phyloP scores from a whole-genome alignment of 805 yeast genomes.

The Yarrowia phangngaensis region DNA sequence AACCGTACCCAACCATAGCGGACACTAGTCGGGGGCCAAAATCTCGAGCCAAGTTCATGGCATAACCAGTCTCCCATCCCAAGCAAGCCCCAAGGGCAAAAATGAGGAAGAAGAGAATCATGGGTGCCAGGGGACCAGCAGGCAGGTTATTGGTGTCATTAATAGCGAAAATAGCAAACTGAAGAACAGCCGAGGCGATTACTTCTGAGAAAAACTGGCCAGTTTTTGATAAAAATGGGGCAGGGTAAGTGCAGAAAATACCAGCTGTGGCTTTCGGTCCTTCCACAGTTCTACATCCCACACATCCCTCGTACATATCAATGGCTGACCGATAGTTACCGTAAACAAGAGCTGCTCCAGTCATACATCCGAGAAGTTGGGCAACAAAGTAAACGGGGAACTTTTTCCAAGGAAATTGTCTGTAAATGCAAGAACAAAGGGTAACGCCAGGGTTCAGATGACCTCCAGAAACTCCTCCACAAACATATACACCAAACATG shows the following conservation, averaged over 20 bases:
- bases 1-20: constrained; percentile 47
- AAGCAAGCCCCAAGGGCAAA: constrained; percentile 47
- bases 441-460: constrained; percentile 56
- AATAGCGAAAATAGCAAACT: constrained; percentile 49
- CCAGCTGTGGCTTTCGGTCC: constrained; percentile 43
- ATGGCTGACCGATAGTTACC: constrained; percentile 46
- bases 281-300: constrained; percentile 36
- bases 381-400: constrained; percentile 46
- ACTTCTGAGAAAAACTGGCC: constrained; percentile 51
- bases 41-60: constrained; percentile 54
- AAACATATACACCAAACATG: constrained; percentile 48
- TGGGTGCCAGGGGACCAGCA: constrained; percentile 47
- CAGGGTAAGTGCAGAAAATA: constrained; percentile 49
- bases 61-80: constrained; percentile 54
- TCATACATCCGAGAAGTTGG: constrained; percentile 49
- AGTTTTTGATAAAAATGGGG: constrained; percentile 42
- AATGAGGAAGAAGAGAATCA: constrained; percentile 47
- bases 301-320: constrained; percentile 38
- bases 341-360: constrained; percentile 48
- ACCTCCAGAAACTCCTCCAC: constrained; percentile 59
- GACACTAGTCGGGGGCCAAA: constrained; percentile 53
- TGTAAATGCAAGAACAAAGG: constrained; percentile 45
- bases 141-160: constrained; percentile 51
- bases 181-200: constrained; percentile 46
- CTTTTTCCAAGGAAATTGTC: constrained; percentile 52